Evolutionary conservation across 495 filamentous ascomycete species (phyloP).

Genomic region (Jackrogersella minutella): DNA sequence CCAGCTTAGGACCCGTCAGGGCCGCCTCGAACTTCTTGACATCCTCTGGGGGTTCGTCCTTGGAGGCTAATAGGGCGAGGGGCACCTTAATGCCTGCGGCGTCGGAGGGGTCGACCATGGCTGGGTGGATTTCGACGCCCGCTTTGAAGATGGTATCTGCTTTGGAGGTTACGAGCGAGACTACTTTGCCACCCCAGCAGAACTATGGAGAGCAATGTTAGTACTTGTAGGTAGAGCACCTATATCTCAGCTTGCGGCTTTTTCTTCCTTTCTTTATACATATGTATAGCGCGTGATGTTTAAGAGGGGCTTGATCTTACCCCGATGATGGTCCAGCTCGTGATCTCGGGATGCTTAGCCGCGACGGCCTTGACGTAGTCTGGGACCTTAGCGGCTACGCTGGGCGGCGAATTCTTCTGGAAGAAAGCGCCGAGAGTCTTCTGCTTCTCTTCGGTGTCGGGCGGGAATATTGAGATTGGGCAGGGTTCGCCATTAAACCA

Average conservation of each 20-base stretch:
- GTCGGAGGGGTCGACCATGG: conserved; percentile 84
- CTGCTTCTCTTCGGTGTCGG: conserved; percentile 81
- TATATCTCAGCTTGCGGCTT: no score
- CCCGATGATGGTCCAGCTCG: conserved; percentile 86
- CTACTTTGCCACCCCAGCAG: conserved; percentile 93
- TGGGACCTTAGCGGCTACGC: conserved; percentile 70
- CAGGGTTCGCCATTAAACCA: conserved; percentile 68
- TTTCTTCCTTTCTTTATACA: no score
- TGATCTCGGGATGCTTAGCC: conserved; percentile 65
- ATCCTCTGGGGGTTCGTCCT: conserved; percentile 70
- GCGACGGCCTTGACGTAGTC: conserved; percentile 65
- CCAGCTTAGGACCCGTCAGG: conserved; percentile 71
- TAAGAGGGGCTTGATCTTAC: conserved; percentile 44
- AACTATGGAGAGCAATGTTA: conserved; percentile 48
- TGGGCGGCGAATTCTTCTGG: conserved; percentile 67
- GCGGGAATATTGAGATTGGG: conserved; percentile 71
- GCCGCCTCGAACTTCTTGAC: conserved; percentile 76
- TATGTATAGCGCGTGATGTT: no score
- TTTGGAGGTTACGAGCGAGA: conserved; percentile 64
- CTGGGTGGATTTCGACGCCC: conserved; percentile 79
- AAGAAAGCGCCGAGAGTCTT: conserved; percentile 81
- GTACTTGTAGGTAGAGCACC: neutral
- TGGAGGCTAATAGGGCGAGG: conserved; percentile 69
- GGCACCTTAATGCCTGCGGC: conserved; percentile 72
- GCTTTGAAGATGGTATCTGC: conserved; percentile 71